Conservation (phyloP, 2,329 filamentous ascomycete genomes). For the Trichoderma sp. region DNA sequence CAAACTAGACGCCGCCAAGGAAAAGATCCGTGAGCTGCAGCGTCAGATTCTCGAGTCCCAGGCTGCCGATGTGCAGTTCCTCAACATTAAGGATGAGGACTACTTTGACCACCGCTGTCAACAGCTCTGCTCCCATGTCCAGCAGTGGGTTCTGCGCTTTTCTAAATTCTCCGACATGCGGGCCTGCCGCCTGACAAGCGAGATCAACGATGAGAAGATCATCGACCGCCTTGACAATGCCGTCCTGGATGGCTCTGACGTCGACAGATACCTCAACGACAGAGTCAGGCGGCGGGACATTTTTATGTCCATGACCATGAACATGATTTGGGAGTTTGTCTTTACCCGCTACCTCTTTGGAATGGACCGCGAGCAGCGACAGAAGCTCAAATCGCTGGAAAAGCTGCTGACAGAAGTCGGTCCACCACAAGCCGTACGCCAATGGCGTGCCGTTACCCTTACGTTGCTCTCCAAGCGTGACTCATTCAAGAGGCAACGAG, state of each 20-base stretch:
- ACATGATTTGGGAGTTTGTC: conserved; percentile 98
- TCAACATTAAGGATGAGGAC: conserved; percentile 82
- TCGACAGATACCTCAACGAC: conserved; percentile 83
- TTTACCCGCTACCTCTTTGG: conserved; percentile 98
- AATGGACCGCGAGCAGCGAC: conserved; percentile 96
- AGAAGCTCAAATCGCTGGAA: conserved; percentile 95
- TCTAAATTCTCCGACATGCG: conserved; percentile 96
- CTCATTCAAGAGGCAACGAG: conserved; percentile 78
- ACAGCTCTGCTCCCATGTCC: conserved; percentile 90
- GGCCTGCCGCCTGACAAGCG: conserved; percentile 77
- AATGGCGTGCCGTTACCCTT: conserved; percentile 95
- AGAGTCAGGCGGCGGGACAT: conserved; percentile 87
- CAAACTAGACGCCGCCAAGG: conserved; percentile 73
- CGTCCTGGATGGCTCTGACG: conserved; percentile 90
- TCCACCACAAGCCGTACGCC: conserved; percentile 83
- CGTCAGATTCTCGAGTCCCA: conserved; percentile 59
- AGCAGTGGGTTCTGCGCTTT: conserved; percentile 97
- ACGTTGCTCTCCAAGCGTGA: conserved; percentile 81
- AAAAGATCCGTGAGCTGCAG: conserved; percentile 56
- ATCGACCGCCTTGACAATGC: conserved; percentile 93
- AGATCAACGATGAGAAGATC: conserved; percentile 89
- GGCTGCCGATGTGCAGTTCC: conserved; percentile 68
- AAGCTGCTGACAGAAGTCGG: conserved; percentile 89
- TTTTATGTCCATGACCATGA: conserved; percentile 99
- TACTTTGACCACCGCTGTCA: conserved; percentile 95